Conservation (phyloP, 306 rosid species). For the Lithocarpus polystachyus region DNA sequence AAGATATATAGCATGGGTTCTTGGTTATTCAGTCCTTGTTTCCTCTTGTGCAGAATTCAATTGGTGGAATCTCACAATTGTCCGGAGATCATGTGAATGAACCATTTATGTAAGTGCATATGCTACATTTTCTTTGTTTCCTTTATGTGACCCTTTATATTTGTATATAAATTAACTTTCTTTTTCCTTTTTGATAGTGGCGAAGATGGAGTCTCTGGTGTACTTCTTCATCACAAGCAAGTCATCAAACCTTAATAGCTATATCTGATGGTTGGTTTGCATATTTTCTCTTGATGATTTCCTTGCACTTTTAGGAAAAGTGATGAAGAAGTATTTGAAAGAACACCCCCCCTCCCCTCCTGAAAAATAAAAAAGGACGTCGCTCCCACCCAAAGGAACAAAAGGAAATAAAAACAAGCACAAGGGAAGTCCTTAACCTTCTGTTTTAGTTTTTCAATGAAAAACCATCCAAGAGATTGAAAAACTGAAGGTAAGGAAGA, state of each 20-base stretch:
- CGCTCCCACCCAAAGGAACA: background rate
- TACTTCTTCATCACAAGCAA: slow-evolving; percentile 99
- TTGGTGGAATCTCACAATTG: slow-evolving; percentile 86
- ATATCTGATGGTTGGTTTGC: slow-evolving; percentile 90
- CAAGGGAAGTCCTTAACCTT: background rate
- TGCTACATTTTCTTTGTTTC: background rate
- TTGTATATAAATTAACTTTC: slow-evolving; percentile 18
- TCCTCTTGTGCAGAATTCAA: slow-evolving; percentile 72
- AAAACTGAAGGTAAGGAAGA: background rate
- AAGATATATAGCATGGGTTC: background rate
- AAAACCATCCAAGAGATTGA: background rate
- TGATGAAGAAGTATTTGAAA: slow-evolving; percentile 1
- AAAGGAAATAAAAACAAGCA: background rate
- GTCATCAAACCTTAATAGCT: slow-evolving; percentile 76
- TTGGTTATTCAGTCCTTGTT: slow-evolving; percentile 28
- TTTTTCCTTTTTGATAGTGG: slow-evolving; percentile 56
- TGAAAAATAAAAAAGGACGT: background rate
- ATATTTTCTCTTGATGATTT: slow-evolving; percentile 49
- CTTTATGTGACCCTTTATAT: background rate
- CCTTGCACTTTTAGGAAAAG: slow-evolving; percentile 30
- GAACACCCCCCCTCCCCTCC: background rate
- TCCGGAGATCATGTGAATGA: slow-evolving; percentile 92
- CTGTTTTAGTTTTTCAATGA: background rate
- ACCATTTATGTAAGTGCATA: slow-evolving; percentile 71
- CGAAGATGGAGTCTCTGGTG: slow-evolving; percentile 97